Evolutionary conservation across 148 eudicot species (phyloP), one percentile per base, ranked within the genome.

Genomic region (Rhododendron williamsianum): DNA sequence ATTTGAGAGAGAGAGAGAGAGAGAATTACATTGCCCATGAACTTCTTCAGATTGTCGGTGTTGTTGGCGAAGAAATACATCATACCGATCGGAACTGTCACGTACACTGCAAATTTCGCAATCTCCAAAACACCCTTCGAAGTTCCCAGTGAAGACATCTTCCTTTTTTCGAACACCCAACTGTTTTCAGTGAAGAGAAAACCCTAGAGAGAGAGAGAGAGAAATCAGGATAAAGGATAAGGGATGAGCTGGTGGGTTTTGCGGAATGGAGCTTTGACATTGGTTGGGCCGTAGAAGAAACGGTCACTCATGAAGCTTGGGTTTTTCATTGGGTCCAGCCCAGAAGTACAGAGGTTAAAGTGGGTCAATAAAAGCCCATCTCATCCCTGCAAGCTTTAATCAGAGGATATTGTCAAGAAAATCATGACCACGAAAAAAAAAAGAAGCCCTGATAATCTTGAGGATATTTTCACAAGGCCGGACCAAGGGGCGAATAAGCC

Each of bases 51-150:
- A 91, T 95, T 96, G 30, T 92, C 87, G 76, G 92, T 85, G 83
- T 96, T 92, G 91, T 91, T 94, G 85, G 98, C 98, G 89, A 93
- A 95, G 86, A 93, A 87, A 43, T 93, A 96, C 98, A 96, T 94
- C 27, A 94, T 88, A 81, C 93, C 96, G 41, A 95, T 91, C 4
- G 98, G 99, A 51, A 95, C 91, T 0, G 92, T 38, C 19, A 96
- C 99, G 87, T 96, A 96, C 9, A 93, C 88, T 0, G 93, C 98
- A 58, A 96, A 96, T 58, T 96, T 95, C 0, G 89, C 99, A 4
- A 95, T 93, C 91, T 96, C 99, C 87, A 96, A 82, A 0, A 95
- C 74, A 3, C 98, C 98, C 84, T 96, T 96, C 9, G 94, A 93
- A 25, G 94, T 91, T 36, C 98, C 98, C 2, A 96, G 30, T 81